Conservation (phyloP, 371 early-diverging fungal genomes). For the Conidiobolus incongruus region DNA sequence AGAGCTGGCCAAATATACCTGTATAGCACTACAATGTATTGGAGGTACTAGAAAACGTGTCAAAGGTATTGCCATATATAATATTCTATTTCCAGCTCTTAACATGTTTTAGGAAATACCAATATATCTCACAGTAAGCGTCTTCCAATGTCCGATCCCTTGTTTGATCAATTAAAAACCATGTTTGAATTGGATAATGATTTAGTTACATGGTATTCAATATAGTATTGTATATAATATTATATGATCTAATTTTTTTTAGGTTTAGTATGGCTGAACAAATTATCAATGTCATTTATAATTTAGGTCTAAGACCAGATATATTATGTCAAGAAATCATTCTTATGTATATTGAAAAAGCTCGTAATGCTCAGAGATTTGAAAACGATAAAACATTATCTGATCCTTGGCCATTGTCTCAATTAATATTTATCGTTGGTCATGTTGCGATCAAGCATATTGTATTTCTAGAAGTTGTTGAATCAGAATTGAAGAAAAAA, state of each 20-base stretch:
- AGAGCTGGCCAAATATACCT: conserved; percentile 63
- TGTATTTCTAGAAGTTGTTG: conserved; percentile 78
- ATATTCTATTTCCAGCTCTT: neutral
- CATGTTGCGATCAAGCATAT: conserved; percentile 89
- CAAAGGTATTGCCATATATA: conserved; percentile 9
- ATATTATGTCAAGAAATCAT: conserved; percentile 48
- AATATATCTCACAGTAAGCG: conserved; percentile 42
- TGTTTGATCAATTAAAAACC: conserved; percentile 33
- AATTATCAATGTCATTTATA: conserved; percentile 72
- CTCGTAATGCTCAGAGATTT: conserved; percentile 10
- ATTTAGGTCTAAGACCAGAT: conserved; percentile 75
- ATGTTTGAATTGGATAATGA: conserved; percentile 32
- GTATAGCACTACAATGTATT: conserved; percentile 67
- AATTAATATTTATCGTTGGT: conserved; percentile 76
- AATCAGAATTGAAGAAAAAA: conserved; percentile 64
- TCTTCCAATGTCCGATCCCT: conserved; percentile 41
- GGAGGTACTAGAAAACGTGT: conserved; percentile 17
- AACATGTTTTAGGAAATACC: neutral
- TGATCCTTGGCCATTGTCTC: conserved; percentile 46
- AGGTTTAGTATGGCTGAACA: conserved; percentile 83
- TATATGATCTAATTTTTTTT: too few relatives aligned
- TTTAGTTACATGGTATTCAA: conserved; percentile 35
- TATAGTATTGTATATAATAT: neutral
- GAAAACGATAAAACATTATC: conserved; percentile 3
- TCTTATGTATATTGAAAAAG: conserved; percentile 16